Base-by-base conservation (phyloP, 2,329 filamentous ascomycete genomes). In the Lecanicillium sp. region DNA sequence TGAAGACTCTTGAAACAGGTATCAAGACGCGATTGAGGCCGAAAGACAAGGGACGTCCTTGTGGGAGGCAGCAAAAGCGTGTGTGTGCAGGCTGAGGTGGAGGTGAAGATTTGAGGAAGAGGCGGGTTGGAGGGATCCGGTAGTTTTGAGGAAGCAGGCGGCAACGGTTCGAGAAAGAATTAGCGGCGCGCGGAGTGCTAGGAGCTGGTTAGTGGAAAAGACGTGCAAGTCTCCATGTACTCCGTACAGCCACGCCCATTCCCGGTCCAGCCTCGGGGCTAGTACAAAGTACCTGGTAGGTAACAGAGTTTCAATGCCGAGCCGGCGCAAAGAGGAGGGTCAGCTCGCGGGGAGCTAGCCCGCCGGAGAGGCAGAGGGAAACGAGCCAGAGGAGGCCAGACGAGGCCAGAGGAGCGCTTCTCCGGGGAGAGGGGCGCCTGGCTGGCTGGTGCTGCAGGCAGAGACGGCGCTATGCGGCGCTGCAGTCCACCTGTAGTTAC, bases 101-200 rank as follows among this genome's bases (percentile, higher is more conserved):
- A 48, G 38, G 45, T 48, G 38, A 48, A 29, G 29, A 48, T 15
- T 27, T 21, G 30, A 42, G 30, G 39, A 17, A 42, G 38, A 12
- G 26, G 26, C 32, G 45, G 45, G 29, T 38, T 42, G 45, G 38
- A 29, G 26, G 26, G 35, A 45, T 35, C 29, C 12, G 27, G 32
- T 37, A 40, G 38, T 41, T 48, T 37, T 48, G 38, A 42, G 38
- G 29, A 42, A 33, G 23, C 26, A 36, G 45, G 45, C 45, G 45
- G 38, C 45, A 48, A 47, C 29, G 35, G 44, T 20, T 46, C 35
- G 20, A 46, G 44, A 20, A 40, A 37, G 38, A 48, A 42, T 42
- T 47, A 29, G 44, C 44, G 45, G 37, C 45, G 37, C 38, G 45
- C 45, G 45, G 38, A 48, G 23, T 23, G n/a, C n/a, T n/a, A n/a